Base-by-base conservation (phyloP, 2,329 filamentous ascomycete genomes). In the Diplodia intermedia region DNA sequence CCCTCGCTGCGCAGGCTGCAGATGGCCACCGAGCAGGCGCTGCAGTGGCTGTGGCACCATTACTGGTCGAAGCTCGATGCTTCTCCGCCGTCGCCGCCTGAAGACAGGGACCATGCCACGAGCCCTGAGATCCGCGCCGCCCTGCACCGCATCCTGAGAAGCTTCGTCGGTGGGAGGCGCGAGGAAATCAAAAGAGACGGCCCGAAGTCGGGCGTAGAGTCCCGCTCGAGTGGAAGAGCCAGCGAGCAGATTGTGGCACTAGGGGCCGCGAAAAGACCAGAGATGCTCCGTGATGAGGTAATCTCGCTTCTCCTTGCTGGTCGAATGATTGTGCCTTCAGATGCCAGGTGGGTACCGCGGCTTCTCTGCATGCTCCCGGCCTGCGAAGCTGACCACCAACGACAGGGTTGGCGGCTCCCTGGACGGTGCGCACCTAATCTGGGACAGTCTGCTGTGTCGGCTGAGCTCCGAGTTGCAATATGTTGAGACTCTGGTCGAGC, bases 11-110 rank as follows among this genome's bases (percentile, higher is more conserved):
- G 86, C 12, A 89, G 92, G 70, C 82, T 97, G 70, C 87, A 92
- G 65, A 85, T 85, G 43, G 91, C 91, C 1, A 88, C 90, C 1
- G 81, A 84, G 70, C 88, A 90, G 73, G 92, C 91, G 0, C 82
- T 97, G 70, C 83, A 84, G 54, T 97, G 94, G 94, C 89, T 97
- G 63, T 97, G 92, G 92, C 85, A 89, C 65, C 92, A 92, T 78
- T 97, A 97, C 82, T 98, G 94, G 94, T 80, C 75, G 14, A 79
- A 81, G 47, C 75, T 89, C 23, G 82, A 83, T 66, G 74, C 72
- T 60, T 40, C 50, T 66, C 69, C 53, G 66, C 66, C 62, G 66
- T 33, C 53, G 61, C 23, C 26, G 26, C n/a, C 29, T 56, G 40
- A 60, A 69, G 14, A 49, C 65, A 69, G 62, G 50, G 60, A 38